Conservation (phyloP, 1,139 yeast species). For the Ashbya aceris region DNA sequence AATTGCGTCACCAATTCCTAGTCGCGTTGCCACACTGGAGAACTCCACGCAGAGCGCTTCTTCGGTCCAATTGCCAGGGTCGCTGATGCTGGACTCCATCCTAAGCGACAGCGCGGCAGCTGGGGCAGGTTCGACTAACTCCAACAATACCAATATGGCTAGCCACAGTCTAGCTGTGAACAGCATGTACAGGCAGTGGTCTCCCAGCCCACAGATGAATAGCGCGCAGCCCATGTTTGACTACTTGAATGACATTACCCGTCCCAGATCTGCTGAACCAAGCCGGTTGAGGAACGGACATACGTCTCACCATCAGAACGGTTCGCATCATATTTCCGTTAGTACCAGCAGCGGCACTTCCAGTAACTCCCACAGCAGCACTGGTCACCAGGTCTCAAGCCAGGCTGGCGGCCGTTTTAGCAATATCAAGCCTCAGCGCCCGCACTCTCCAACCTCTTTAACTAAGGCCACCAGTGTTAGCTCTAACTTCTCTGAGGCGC, state of each 20-base stretch:
- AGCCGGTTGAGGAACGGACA: constrained; percentile 11
- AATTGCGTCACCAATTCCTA: constrained; percentile 21
- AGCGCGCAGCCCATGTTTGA: constrained; percentile 20
- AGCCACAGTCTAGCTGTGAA: constrained; percentile 6
- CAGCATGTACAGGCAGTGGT: constrained; percentile 24
- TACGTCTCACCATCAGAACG: constrained; percentile 7
- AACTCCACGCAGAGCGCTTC: constrained; percentile 15
- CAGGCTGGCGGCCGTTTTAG: constrained; percentile 12
- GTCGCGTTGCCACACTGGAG: constrained; percentile 4
- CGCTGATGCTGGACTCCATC: constrained; percentile 32
- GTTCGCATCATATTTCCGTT: constrained; percentile 5
- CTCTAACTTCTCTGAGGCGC: constrained; percentile 1
- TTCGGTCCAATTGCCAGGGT: neutral
- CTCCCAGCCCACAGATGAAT: constrained; percentile 21
- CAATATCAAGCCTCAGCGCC: constrained; percentile 7
- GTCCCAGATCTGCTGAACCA: constrained; percentile 40
- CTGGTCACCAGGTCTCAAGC: constrained; percentile 6
- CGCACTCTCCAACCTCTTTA: constrained; percentile 1
- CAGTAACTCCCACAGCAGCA: neutral
- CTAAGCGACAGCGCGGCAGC: constrained; percentile 14
- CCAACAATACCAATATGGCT: neutral
- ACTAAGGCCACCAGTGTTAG: neutral
- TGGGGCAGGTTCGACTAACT: constrained; percentile 13
- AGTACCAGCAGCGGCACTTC: constrained; percentile 3
- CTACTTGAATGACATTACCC: constrained; percentile 19